Evolutionary conservation across 257 asterid species (phyloP), one percentile per base, ranked within the genome.

Genomic region (Penstemon newberryi): DNA sequence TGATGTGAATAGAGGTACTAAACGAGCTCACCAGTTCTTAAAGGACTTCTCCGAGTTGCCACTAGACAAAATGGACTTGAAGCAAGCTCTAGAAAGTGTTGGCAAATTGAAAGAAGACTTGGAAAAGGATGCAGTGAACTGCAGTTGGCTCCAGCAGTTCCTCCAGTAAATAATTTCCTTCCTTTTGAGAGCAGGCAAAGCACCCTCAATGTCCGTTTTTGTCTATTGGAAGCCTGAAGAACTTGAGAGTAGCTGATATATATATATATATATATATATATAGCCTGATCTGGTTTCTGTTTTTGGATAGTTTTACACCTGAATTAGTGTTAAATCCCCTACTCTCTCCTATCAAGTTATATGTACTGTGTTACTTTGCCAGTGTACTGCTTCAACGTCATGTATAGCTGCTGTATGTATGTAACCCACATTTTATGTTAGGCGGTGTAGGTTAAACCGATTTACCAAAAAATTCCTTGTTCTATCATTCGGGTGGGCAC

Each of bases 91-190:
- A 39, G 69, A 85, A 80, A 77, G 75, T 7, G 83, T 87, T 43
- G 65, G 76, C 13, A 75, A 82, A 69, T 66, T 90, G 81, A 91
- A 69, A 70, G 84, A 74, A n/a, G 88, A 78, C 18, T 77, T 93
- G 79, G 88, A 83, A 78, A 90, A 79, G 78, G 92, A 93, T 73
- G 87, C 96, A 5, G 81, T 56, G 7, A 68, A 80, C 76, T 70
- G 79, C 60, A 57, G 44, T 60, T 93, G 97, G 97, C 97, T 90
- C 73, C 95, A 87, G 80, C 94, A 88, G 56, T 90, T 93, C 76
- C 71, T 93, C 65, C 57, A 74, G 69, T 65, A 59, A 40, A 13
- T 67, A 66, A 52, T 55, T 25, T 15, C 3, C 46, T 51, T 13
- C 37, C 11, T 5, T 4, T 53, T 12, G 60, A 49, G 69, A 50